phyloP scores from a whole-genome alignment of 2,329 filamentous ascomycete species.

The Trichoderma arundinaceum region DNA sequence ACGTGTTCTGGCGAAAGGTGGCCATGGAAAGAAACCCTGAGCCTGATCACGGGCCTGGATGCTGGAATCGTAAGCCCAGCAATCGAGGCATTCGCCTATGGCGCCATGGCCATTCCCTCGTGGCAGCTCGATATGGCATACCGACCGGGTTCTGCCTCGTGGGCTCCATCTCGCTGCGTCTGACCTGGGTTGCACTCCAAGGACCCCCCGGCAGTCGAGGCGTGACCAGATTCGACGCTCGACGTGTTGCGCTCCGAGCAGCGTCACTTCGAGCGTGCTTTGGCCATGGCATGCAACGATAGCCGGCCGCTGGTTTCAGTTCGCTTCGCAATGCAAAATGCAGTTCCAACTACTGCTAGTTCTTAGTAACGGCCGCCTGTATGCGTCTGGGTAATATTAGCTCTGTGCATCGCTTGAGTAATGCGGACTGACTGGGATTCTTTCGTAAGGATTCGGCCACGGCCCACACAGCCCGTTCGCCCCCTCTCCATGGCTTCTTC shows the following conservation, averaged over 20 bases:
- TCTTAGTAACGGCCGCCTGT: background rate
- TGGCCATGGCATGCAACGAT: background rate
- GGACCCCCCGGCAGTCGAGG: background rate
- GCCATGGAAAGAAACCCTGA: no score
- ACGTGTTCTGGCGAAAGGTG: no score
- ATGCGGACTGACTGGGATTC: background rate
- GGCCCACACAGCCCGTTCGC: background rate
- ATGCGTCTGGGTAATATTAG: background rate
- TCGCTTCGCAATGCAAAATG: background rate
- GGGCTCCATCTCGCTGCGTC: constrained; percentile 1
- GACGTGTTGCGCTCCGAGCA: background rate
- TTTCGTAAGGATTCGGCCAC: background rate
- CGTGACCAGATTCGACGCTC: background rate
- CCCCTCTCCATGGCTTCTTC: background rate
- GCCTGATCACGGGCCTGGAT: no score
- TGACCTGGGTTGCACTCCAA: background rate
- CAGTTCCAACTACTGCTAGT: background rate
- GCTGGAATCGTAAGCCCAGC: background rate
- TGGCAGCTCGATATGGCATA: constrained; percentile 6
- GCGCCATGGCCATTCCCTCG: constrained; percentile 7
- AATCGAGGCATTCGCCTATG: background rate
- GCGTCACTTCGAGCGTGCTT: background rate
- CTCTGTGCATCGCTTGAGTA: background rate
- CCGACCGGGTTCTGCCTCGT: background rate
- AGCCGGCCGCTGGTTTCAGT: constrained; percentile 3